A percentile compares a stretch with the other conserved stretches of the same genome.
These are phyloP conservation scores for Peronospora farinosa DNA, from an alignment of 352 stramenopile species.

Conservation along the genomic window DNA sequence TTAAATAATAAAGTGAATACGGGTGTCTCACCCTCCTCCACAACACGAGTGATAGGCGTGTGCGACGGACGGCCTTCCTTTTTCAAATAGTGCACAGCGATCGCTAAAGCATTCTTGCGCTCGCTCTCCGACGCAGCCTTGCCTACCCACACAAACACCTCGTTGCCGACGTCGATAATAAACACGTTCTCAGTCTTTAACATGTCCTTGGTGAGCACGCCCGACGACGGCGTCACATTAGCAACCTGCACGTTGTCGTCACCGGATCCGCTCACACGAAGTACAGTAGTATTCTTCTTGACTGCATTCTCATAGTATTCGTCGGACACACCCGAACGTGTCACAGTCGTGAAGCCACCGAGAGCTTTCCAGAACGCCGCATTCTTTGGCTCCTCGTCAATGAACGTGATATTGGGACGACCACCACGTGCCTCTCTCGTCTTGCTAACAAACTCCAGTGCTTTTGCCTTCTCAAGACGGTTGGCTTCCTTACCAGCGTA, in stretches of 20 bases:
- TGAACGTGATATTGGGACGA: conserved; percentile 74
- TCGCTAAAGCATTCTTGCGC: conserved; percentile 82
- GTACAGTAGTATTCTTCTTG: conserved; percentile 65
- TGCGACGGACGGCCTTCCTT: conserved; percentile 43
- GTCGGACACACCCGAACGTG: conserved; percentile 50
- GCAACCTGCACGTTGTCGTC: conserved; percentile 44
- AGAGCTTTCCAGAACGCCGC: conserved; percentile 89
- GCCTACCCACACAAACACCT: conserved; percentile 91
- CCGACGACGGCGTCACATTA: conserved; percentile 58
- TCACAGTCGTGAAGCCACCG: conserved; percentile 77
- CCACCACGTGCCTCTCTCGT: conserved; percentile 80
- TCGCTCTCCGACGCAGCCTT: conserved; percentile 73
- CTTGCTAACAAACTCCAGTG: conserved; percentile 83
- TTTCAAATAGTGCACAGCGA: conserved; percentile 81
- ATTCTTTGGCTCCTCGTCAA: conserved; percentile 87
- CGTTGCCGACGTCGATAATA: conserved; percentile 85
- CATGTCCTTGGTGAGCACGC: conserved; percentile 68
- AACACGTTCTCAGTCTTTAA: conserved; percentile 90
- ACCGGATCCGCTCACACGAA: conserved; percentile 66
- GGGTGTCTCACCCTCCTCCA: conserved; percentile 75
- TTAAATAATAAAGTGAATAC: conserved; percentile 86
- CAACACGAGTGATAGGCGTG: conserved; percentile 79
- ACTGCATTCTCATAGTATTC: conserved; percentile 53
- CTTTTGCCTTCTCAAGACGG: conserved; percentile 88
- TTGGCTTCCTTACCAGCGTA: conserved; percentile 74